Evolutionary conservation across 2,329 filamentous ascomycete genomes (phyloP).

Genomic region (Triangularia verruculosa): DNA sequence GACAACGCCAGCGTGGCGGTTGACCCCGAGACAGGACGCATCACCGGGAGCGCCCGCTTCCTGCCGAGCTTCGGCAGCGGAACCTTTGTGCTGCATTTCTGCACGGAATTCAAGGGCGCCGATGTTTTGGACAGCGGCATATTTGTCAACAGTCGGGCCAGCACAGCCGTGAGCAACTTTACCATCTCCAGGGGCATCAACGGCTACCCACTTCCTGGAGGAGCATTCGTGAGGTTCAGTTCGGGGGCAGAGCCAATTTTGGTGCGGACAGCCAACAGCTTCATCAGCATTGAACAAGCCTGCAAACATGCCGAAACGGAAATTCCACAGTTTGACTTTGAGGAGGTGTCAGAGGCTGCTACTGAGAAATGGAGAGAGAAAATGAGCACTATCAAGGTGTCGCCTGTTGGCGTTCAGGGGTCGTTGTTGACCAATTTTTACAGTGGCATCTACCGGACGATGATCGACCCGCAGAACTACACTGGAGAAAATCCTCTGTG

Average conservation of each 20-base stretch:
- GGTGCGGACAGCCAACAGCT: constrained; percentile 66
- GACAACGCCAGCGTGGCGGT: constrained; percentile 57
- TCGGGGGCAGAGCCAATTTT: constrained; percentile 50
- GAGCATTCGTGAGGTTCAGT: constrained; percentile 62
- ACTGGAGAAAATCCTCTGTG: constrained; percentile 70
- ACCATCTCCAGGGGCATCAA: constrained; percentile 50
- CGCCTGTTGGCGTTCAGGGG: constrained; percentile 49
- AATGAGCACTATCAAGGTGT: constrained; percentile 55
- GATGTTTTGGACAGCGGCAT: constrained; percentile 58
- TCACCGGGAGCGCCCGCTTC: constrained; percentile 62
- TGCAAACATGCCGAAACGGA: constrained; percentile 67
- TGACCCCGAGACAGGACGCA: constrained; percentile 53
- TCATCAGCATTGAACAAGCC: constrained; percentile 63
- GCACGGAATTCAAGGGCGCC: constrained; percentile 63
- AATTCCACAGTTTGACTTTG: constrained; percentile 66
- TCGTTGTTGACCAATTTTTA: constrained; percentile 63
- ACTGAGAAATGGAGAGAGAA: constrained; percentile 60
- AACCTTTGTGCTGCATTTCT: constrained; percentile 59
- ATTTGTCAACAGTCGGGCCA: constrained; percentile 57
- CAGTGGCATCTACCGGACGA: constrained; percentile 68
- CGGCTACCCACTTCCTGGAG: constrained; percentile 54
- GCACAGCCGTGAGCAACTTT: constrained; percentile 44
- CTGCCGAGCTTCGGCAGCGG: constrained; percentile 64
- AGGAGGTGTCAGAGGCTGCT: constrained; percentile 49
- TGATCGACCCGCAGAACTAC: constrained; percentile 72